These are phyloP conservation scores for Articulospora tetracladia DNA, from an alignment of 495 filamentous ascomycete genomes.

Conservation along the genomic window DNA sequence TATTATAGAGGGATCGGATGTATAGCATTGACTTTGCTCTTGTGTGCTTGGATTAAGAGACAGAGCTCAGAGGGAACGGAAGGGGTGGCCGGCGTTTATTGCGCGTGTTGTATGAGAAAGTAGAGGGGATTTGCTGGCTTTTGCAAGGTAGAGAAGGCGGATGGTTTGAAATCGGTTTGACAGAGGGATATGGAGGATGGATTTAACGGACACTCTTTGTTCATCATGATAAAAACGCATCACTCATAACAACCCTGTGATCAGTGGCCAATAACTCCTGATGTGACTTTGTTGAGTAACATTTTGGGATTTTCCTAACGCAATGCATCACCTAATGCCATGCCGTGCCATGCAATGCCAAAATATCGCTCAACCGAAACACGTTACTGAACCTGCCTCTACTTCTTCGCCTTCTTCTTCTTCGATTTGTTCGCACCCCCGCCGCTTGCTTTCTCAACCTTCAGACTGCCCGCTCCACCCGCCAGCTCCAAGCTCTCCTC, in stretches of 20 bases:
- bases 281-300: too few relatives aligned
- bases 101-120: neutral
- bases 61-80: neutral
- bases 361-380: neutral
- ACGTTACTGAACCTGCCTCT: neutral
- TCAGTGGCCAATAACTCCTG: too few relatives aligned
- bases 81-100: neutral
- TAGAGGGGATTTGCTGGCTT: neutral
- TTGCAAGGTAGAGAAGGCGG: neutral
- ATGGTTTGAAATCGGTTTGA: neutral
- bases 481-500: constrained; percentile 62
- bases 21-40: neutral
- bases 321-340: neutral
- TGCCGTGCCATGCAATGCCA: neutral
- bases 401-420: constrained; percentile 72
- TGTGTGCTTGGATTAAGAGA: neutral
- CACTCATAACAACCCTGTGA: too few relatives aligned
- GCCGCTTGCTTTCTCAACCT: constrained; percentile 48
- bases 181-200: neutral
- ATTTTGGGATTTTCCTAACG: neutral
- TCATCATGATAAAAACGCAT: neutral
- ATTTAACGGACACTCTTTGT: neutral
- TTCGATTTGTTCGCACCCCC: constrained; percentile 57
- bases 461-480: constrained; percentile 55
- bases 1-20: neutral